Evolutionary conservation across 2,329 filamentous ascomycete genomes (phyloP).

Genomic region (Arthrobotrys pseudoclavata): DNA sequence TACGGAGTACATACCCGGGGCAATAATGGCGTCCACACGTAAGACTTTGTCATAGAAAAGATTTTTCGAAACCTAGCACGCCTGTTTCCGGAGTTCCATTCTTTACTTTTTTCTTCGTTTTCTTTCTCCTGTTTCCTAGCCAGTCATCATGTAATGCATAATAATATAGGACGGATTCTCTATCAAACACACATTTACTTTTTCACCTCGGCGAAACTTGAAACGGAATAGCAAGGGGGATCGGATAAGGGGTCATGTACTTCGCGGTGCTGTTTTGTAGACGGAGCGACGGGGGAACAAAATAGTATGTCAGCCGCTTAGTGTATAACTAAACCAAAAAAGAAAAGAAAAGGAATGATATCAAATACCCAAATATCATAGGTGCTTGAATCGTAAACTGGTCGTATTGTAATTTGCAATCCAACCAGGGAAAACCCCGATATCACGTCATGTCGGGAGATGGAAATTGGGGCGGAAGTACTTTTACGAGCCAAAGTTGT

Average conservation of each 20-base stretch:
- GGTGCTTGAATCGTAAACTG: no score
- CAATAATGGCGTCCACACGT: background rate
- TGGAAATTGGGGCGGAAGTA: no score
- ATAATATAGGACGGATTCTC: conserved; percentile 21
- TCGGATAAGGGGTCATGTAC: background rate
- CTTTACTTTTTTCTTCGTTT: background rate
- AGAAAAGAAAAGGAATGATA: no score
- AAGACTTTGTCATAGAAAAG: conserved; percentile 37
- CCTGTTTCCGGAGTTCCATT: background rate
- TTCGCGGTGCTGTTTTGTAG: background rate
- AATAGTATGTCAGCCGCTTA: no score
- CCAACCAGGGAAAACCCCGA: background rate
- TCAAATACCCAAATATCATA: no score
- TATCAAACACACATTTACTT: no score
- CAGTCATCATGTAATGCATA: conserved; percentile 35
- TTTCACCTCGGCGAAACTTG: conserved; percentile 37
- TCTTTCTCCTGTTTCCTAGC: conserved; percentile 8
- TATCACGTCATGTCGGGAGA: conserved; percentile 12
- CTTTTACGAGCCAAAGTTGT: no score
- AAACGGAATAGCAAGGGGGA: conserved; percentile 31
- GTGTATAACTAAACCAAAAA: background rate
- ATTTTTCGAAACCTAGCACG: no score
- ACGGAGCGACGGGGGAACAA: no score
- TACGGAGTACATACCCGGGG: background rate
- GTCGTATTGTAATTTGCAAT: no score